phyloP scores from a whole-genome alignment of 1,139 yeast genomes.

The Saccharomycopsis hybrid region DNA sequence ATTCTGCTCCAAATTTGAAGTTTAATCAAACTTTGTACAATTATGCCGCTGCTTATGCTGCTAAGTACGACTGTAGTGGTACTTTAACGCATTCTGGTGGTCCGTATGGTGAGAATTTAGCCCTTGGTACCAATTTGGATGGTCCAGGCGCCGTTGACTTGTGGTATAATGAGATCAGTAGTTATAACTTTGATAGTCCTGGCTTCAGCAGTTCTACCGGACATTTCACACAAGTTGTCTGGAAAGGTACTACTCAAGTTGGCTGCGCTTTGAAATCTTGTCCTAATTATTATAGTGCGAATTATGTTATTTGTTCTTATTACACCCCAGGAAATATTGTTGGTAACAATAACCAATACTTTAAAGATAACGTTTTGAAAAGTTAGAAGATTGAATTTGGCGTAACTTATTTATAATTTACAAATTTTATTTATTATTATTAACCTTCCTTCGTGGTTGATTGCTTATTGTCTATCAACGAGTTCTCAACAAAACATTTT shows the following conservation, averaged over 20 bases:
- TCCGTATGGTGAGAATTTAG: conserved; percentile 56
- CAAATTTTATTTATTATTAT: no score
- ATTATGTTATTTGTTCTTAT: conserved; percentile 48
- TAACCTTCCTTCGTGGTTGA: no score
- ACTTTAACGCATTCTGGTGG: conserved; percentile 47
- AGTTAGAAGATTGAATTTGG: background rate
- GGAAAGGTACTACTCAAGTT: conserved; percentile 38
- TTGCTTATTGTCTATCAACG: no score
- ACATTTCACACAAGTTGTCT: conserved; percentile 49
- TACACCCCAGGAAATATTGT: conserved; percentile 46
- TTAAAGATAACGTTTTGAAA: conserved; percentile 41
- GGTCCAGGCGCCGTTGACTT: conserved; percentile 39
- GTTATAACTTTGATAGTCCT: background rate
- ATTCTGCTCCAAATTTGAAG: conserved; percentile 39
- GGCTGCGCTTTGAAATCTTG: conserved; percentile 49
- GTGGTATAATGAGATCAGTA: conserved; percentile 33
- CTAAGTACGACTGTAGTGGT: conserved; percentile 48
- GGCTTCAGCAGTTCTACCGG: conserved; percentile 33
- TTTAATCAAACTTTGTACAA: conserved; percentile 42
- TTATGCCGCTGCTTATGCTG: conserved; percentile 41
- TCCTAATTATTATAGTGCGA: conserved; percentile 38
- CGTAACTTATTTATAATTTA: no score
- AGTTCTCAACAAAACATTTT: no score
- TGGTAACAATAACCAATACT: conserved; percentile 32
- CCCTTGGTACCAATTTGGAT: conserved; percentile 44